phyloP scores from a whole-genome alignment of 2,329 filamentous ascomycete species.

The Aspergillus sp. region DNA sequence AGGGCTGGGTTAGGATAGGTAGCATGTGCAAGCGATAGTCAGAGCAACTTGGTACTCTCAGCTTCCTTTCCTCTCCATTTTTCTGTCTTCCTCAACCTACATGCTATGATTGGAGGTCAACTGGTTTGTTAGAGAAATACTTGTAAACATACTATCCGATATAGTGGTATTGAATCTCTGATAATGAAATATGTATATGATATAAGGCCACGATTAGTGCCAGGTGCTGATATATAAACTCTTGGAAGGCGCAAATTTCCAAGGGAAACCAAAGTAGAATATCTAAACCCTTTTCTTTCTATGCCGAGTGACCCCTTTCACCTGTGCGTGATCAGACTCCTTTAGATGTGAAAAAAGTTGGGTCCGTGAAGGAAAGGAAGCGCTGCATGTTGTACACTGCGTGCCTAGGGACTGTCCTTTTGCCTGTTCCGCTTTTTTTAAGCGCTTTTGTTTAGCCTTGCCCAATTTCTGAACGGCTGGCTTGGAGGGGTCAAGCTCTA shows the following conservation, averaged over 20 bases:
- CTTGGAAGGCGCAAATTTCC: too few species aligned
- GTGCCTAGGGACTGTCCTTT: slow-evolving; percentile 46
- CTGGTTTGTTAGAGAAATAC: too few species aligned
- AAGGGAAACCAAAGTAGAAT: background rate
- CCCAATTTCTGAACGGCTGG: slow-evolving; percentile 41
- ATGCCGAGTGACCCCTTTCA: slow-evolving; percentile 19
- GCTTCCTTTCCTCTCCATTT: background rate
- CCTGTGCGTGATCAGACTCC: slow-evolving; percentile 65
- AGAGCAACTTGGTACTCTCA: background rate
- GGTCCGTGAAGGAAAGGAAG: slow-evolving; percentile 72
- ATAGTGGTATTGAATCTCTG: too few species aligned
- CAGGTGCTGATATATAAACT: too few species aligned
- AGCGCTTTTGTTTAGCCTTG: slow-evolving; percentile 57
- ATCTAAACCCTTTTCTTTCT: background rate
- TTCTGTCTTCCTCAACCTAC: too few species aligned
- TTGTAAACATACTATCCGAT: too few species aligned
- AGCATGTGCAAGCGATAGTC: background rate
- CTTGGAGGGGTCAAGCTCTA: slow-evolving; percentile 22
- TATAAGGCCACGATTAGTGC: too few species aligned
- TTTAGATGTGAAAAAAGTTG: slow-evolving; percentile 74
- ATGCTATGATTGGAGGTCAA: too few species aligned
- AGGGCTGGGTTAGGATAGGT: slow-evolving; percentile 75
- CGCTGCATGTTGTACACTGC: slow-evolving; percentile 76
- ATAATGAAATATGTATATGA: too few species aligned
- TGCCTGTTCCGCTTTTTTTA: slow-evolving; percentile 47